Evolutionary conservation across 129 eudicot genomes (phyloP).

Genomic region (Mikania micrantha): DNA sequence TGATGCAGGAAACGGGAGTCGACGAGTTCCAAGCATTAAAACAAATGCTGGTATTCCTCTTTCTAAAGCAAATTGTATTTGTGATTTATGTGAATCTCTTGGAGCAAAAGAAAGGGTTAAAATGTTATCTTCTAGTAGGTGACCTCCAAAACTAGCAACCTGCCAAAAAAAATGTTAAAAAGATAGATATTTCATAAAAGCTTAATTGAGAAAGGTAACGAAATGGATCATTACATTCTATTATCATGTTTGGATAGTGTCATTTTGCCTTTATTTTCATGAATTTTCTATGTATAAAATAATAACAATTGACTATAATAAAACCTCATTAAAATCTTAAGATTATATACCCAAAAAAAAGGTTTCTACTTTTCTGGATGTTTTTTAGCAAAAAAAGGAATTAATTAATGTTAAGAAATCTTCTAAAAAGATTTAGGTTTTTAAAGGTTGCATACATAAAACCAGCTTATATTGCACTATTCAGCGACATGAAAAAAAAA

Average conservation of each 20-base stretch:
- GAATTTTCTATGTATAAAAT: not conserved
- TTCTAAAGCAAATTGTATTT: slow-evolving; percentile 94
- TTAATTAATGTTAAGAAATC: not conserved
- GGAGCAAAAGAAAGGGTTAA: slow-evolving; percentile 95
- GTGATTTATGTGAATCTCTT: slow-evolving; percentile 97
- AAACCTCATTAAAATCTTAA: not conserved
- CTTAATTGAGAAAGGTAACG: not conserved
- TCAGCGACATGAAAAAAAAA: not conserved
- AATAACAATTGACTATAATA: not conserved
- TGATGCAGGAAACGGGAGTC: slow-evolving; percentile 91
- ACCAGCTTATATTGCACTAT: not conserved
- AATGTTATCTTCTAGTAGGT: slow-evolving; percentile 69
- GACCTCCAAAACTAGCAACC: slow-evolving; percentile 99
- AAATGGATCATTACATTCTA: not conserved
- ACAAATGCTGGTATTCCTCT: slow-evolving; percentile 95
- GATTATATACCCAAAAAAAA: not conserved
- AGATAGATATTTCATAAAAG: not conserved
- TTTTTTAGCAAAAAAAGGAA: not conserved
- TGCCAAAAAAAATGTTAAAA: slow-evolving; percentile 21
- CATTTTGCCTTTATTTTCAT: no score
- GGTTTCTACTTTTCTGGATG: not conserved
- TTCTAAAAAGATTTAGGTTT: no score
- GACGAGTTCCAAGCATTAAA: slow-evolving; percentile 96
- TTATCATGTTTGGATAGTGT: not conserved
- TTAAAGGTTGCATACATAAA: no score